Percentiles rank a stretch among this genome's conserved stretches.
These are phyloP conservation scores for Fraxinus greggii DNA, from an alignment of 305 asterid species.

Conservation along the genomic window DNA sequence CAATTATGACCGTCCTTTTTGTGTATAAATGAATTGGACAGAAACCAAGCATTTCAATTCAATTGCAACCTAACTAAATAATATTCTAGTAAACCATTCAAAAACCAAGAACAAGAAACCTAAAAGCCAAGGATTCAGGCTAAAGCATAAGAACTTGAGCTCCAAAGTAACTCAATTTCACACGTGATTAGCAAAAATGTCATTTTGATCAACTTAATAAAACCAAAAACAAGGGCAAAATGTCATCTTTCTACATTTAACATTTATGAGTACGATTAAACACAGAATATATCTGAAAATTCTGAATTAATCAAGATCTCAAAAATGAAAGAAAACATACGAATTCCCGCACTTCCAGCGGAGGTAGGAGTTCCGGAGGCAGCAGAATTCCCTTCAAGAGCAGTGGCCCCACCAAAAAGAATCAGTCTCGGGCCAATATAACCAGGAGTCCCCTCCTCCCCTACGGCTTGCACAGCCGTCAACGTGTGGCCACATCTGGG, in stretches of 20 bases:
- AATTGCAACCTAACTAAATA: constrained; percentile 8
- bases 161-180: background rate
- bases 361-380: constrained; percentile 91
- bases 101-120: background rate
- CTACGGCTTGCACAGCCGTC: constrained; percentile 92
- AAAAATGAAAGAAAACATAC: constrained; percentile 47
- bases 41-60: constrained; percentile 7
- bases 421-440: constrained; percentile 86
- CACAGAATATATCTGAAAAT: background rate
- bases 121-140: background rate
- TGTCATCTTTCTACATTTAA: constrained; percentile 17
- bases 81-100: constrained; percentile 1
- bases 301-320: background rate
- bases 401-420: constrained; percentile 96
- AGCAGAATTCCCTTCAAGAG: constrained; percentile 93
- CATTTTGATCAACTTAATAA: constrained; percentile 9
- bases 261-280: background rate
- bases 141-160: background rate
- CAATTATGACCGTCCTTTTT: constrained; percentile 13
- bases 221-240: constrained; percentile 15
- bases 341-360: constrained; percentile 97
- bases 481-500: constrained; percentile 97
- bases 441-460: constrained; percentile 83
- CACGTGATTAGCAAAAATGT: constrained; percentile 11
- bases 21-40: background rate